Percentiles rank a stretch among this genome's conserved stretches.
Evolutionary conservation across 1,284 basidiomycete genomes (phyloP).

Genomic region (Boletus smithii): DNA sequence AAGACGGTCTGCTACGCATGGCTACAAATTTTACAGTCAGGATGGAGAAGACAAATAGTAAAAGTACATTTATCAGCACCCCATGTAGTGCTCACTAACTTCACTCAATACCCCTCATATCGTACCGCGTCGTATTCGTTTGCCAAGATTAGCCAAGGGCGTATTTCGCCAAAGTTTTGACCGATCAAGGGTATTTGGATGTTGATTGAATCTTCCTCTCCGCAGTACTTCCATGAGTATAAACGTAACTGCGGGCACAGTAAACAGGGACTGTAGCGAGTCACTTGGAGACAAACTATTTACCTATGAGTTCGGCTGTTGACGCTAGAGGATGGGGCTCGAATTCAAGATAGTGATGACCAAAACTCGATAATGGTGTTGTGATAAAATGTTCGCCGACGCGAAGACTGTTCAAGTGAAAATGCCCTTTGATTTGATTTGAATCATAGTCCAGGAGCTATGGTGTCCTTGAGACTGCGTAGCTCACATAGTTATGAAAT

Average conservation of each 20-base stretch:
- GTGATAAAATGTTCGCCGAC: constrained; percentile 31
- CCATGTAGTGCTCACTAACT: not conserved
- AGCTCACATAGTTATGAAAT: not conserved
- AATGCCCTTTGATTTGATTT: constrained; percentile 43
- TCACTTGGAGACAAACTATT: constrained; percentile 5
- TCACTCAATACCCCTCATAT: constrained; percentile 31
- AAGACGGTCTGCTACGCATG: not conserved
- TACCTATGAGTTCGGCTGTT: constrained; percentile 50
- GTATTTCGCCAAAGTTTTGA: constrained; percentile 44
- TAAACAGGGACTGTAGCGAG: constrained; percentile 3
- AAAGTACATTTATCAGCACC: constrained; percentile 1
- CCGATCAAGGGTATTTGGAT: constrained; percentile 42
- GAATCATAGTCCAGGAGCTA: constrained; percentile 49
- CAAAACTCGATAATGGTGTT: constrained; percentile 42
- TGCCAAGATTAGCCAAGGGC: constrained; percentile 40
- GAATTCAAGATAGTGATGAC: constrained; percentile 48
- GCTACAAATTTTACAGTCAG: constrained; percentile 13
- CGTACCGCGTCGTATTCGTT: constrained; percentile 43
- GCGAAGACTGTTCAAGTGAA: constrained; percentile 45
- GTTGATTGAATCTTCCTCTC: constrained; percentile 47
- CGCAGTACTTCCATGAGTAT: constrained; percentile 57
- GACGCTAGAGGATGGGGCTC: constrained; percentile 40
- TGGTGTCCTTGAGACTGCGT: constrained; percentile 9
- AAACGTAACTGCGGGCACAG: constrained; percentile 45
- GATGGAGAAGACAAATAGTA: constrained; percentile 3